Base-by-base conservation (phyloP, 768 basidiomycete species). In the Boletus eberwhitei region DNA sequence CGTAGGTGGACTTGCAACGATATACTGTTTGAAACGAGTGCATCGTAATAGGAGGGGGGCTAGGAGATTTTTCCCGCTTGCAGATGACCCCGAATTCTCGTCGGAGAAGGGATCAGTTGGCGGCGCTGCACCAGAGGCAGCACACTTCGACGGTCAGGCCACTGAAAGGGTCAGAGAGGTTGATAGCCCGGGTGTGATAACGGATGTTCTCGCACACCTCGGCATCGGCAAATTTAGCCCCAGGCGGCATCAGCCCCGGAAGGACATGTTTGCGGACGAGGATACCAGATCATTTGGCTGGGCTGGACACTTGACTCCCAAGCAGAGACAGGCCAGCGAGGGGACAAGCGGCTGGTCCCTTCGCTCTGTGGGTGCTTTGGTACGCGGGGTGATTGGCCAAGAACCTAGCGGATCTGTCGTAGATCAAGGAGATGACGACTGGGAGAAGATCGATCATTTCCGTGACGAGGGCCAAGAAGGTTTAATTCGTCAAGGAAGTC, bases 221-320 rank as follows among this genome's bases (percentile, higher is more conserved):
- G 63, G 69, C 32, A 41, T 70, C 53, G 50, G 37, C 22, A 67
- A 50, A 48, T 48, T 44, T 52, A 50, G 47, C 12, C 52, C 49
- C 16, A 36, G 7, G 9, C n/a, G 49, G 17, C 50, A 6, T 29
- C 62, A 51, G 9, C 70, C 68, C 50, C 77, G 88, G 31, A 77
- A 79, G 31, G 87, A 91, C 64, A 90, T 91, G 80, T 78, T 90
- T 34, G 87, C 83, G 4, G 88, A 92, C 51, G 89, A 90, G 68
- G 89, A 90, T 61, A 75, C 77, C 2, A 74, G 77, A 9, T 78
- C 82, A 16, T 82, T 87, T 39, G 61, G 61, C 13, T 43, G 52
- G 57, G 50, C 37, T 37, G 56, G 58, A 34, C 41, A 53, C 38
- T 52, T 59, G 69, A 58, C 19, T 11, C 29, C 43, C n/a, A 17